Base-by-base conservation (phyloP, 768 basidiomycete species). In the Russula ochroleuca region DNA sequence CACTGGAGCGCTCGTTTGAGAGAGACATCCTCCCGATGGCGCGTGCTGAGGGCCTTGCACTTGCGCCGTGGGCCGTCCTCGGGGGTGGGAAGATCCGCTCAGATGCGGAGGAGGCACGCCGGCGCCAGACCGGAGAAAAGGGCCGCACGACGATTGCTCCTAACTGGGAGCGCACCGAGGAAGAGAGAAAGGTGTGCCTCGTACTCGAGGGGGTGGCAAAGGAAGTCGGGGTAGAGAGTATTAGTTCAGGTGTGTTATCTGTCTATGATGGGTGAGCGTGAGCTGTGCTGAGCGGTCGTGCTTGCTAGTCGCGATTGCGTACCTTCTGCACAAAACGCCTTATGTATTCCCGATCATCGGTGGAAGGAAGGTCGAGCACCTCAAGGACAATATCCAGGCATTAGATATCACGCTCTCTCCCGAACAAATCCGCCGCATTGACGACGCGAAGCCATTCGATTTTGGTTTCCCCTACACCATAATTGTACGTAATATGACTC, bases 261-360 rank as follows among this genome's bases (percentile, higher is more conserved):
- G 41, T n/a, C 9, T 8, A 17, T 10, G n/a, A n/a, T 35, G 6
- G 6, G 6, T 33, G 43, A 5, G 50, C 1, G 31, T 5, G 14
- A 14, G n/a, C 15, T 10, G 7, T 43, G 35, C 21, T 52, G 31
- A 63, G 28, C 3, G 3, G 41, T 15, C 19, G 13, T 35, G 6
- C 25, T 47, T 38, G 54, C 28, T n/a, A 80, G 80, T 83, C 4
- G 81, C 81, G 10, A 79, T 85, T 62, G 81, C 81, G 15, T 84
- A 83, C 62, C 72, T 84, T 13, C 72, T 85, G 72, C 80, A 83
- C 50, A 85, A 84, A 70, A 75, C 79, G 6, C 78, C 80, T 0
- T 82, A 76, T 56, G 80, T 82, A 0, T 83, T 83, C 72, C 81
- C 81, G 0, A 74, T 83, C 61, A 70, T 83, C 35, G 81, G 82